Evolutionary conservation across 2,329 filamentous ascomycete genomes (phyloP).

Genomic region (Phialocephala subalpina): DNA sequence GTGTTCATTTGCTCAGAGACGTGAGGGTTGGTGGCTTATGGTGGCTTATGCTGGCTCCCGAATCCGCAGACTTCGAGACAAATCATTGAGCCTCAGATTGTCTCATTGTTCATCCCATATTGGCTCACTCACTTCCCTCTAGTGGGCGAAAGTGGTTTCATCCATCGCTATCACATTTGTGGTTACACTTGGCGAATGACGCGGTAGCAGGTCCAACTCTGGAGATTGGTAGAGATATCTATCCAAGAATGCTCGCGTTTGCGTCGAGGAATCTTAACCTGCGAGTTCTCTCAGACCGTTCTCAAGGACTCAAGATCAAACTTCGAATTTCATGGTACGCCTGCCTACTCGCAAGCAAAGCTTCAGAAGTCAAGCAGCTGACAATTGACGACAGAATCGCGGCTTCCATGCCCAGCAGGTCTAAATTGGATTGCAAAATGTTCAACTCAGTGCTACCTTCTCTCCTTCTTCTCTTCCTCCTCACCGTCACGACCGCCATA

Average conservation of each 20-base stretch:
- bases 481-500: not conserved
- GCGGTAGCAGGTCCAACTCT: slow-evolving; percentile 1
- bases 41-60: not conserved
- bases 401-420: not conserved
- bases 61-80: not conserved
- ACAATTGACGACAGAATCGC: not conserved
- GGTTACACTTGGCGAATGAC: not conserved
- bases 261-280: not conserved
- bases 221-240: not conserved
- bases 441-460: not conserved
- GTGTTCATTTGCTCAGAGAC: not conserved
- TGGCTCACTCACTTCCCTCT: not conserved
- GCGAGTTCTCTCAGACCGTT: not conserved
- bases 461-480: not conserved
- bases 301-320: not conserved
- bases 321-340: not conserved
- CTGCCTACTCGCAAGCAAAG: not conserved
- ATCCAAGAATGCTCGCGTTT: not conserved
- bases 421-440: not conserved
- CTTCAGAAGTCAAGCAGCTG: not conserved
- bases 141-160: not conserved
- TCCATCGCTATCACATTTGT: slow-evolving; percentile 3
- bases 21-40: not conserved
- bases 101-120: not conserved
- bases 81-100: slow-evolving; percentile 4